Conservation (phyloP, 352 stramenopile genomes). For the Blastocystis sp. region DNA sequence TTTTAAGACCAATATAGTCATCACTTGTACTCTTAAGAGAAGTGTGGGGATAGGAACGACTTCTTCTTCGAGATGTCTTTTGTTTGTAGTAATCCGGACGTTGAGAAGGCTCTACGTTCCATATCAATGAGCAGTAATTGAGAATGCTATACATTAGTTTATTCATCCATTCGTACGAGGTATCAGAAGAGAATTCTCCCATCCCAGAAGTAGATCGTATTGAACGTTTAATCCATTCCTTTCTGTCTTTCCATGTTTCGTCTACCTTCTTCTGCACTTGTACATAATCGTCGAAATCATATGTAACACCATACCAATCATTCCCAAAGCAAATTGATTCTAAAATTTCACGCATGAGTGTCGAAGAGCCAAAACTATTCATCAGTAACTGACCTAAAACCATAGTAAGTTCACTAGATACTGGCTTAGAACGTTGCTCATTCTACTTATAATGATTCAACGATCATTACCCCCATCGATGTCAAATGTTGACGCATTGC, state of each 20-base stretch:
- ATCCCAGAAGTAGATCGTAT: conserved; percentile 63
- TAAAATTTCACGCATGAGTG: conserved; percentile 26
- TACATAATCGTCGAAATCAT: conserved; percentile 63
- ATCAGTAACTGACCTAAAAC: conserved; percentile 48
- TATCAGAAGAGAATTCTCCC: conserved; percentile 62
- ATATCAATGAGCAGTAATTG: conserved; percentile 11
- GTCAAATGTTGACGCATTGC: conserved; percentile 26
- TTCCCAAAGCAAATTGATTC: conserved; percentile 55
- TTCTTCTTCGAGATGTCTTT: not conserved
- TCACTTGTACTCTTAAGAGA: conserved; percentile 14
- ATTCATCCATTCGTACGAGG: not conserved
- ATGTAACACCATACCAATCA: conserved; percentile 37
- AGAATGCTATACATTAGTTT: not conserved
- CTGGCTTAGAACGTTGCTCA: not conserved
- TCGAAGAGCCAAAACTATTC: not conserved
- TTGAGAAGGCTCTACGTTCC: not conserved
- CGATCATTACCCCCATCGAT: not conserved
- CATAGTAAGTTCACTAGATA: conserved; percentile 40
- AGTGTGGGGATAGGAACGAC: conserved; percentile 3
- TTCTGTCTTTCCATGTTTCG: conserved; percentile 32
- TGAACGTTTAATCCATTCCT: conserved; percentile 60
- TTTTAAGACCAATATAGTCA: conserved; percentile 11
- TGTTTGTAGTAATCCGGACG: conserved; percentile 11
- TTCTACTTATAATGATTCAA: not conserved
- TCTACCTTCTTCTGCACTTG: conserved; percentile 54